Base-by-base conservation (phyloP, 2,329 filamentous ascomycete species). In the Neonectria coccinea region DNA sequence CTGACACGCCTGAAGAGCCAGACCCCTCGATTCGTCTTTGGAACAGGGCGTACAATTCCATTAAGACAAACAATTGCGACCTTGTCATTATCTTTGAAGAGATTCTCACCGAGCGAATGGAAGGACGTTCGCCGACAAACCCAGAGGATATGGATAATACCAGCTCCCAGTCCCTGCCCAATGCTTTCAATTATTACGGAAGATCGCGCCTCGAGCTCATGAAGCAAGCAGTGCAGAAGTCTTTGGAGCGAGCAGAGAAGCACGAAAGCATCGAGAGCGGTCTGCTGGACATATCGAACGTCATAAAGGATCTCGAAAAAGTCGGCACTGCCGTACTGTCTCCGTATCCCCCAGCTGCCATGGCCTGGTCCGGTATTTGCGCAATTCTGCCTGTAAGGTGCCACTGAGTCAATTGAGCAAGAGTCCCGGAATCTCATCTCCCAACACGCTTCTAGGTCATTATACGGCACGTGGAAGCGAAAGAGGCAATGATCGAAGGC, bases 321-420 rank as follows among this genome's bases (percentile, higher is more conserved):
- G 48, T 52, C 8, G 48, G 48, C 5, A 52, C 29, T 33, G 48
- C 48, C 14, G 48, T 52, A 5, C 16, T 52, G 16, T 52, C 48
- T 20, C 27, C 48, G 6, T 33, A 52, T 29, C 48, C 48, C 7
- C 27, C 48, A 4, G 48, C 48, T 52, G 48, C 48, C 48, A 52
- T 52, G 48, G 48, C 48, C 18, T 52, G 48, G 48, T 52, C 48
- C 7, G 48, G 48, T 18, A 52, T 52, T 52, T 52, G 48, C 27
- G 29, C 48, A 29, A 36, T 52, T 10, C 22, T 52, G 18, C 48
- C 48, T 9, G 48, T 33, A 12, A 52, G 48, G 22, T 18, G 33
- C 39, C 16, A n/a, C n/a, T 9, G 8, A 33, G 39, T 42, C 39
- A 18, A 42, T 8, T 18, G 8, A 42, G n/a, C 2, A 42, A 4